phyloP scores from a whole-genome alignment of 2,329 filamentous ascomycete species.

The Fusarium cicatricum region DNA sequence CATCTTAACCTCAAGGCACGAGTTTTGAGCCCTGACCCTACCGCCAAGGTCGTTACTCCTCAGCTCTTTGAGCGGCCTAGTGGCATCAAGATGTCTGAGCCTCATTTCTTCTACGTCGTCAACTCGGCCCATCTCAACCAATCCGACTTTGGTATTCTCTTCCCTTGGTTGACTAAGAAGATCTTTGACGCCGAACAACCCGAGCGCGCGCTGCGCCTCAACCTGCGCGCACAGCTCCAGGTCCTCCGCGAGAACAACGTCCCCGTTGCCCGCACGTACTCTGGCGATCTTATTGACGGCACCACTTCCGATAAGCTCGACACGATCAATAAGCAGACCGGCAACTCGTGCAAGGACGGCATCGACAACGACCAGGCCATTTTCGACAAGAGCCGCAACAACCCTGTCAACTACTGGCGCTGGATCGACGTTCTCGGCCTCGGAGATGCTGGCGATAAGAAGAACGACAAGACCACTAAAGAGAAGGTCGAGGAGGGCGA shows the following conservation, averaged over 20 bases:
- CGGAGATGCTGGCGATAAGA: conserved; percentile 46
- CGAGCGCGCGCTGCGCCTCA: conserved; percentile 66
- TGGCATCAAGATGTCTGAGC: conserved; percentile 56
- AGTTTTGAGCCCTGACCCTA: conserved; percentile 66
- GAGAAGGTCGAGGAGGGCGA: conserved; percentile 49
- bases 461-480: conserved; percentile 42
- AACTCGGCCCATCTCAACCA: conserved; percentile 83
- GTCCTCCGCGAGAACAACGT: conserved; percentile 60
- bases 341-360: conserved; percentile 45
- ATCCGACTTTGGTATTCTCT: conserved; percentile 83
- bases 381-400: conserved; percentile 53
- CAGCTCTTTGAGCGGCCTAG: conserved; percentile 53
- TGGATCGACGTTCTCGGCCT: conserved; percentile 63
- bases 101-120: conserved; percentile 78
- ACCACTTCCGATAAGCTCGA: conserved; percentile 49
- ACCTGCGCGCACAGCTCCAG: conserved; percentile 66
- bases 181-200: conserved; percentile 66
- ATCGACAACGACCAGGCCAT: conserved; percentile 60
- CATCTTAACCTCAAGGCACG: conserved; percentile 76
- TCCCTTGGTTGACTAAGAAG: conserved; percentile 72
- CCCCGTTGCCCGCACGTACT: conserved; percentile 58
- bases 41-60: conserved; percentile 51
- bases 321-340: conserved; percentile 25
- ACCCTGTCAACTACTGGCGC: conserved; percentile 57
- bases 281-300: conserved; percentile 60